These are phyloP conservation scores for Trichoderma guizhouense DNA, from an alignment of 2,329 filamentous ascomycete species.

Conservation along the genomic window DNA sequence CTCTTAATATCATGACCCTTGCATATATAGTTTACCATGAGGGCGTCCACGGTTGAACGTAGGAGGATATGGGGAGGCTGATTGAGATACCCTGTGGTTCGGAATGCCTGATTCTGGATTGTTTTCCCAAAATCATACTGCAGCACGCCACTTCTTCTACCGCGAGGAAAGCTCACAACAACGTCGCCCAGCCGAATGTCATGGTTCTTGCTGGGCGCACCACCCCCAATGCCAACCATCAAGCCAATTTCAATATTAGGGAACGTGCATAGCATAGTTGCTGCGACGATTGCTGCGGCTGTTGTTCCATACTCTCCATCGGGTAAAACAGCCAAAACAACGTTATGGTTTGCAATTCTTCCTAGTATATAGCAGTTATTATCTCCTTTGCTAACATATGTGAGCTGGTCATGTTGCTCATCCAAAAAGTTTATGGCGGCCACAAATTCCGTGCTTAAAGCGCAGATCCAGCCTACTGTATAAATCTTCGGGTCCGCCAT, in stretches of 20 bases:
- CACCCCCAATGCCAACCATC: neutral
- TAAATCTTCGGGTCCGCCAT: neutral
- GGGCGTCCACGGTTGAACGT: neutral
- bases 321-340: neutral
- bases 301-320: neutral
- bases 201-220: neutral
- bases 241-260: neutral
- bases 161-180: neutral
- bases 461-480: neutral
- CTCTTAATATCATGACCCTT: neutral
- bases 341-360: neutral
- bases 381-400: neutral
- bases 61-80: neutral
- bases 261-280: neutral
- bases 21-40: neutral
- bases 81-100: neutral
- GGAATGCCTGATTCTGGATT: neutral
- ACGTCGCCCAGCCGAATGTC: neutral
- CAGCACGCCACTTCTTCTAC: neutral
- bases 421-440: neutral
- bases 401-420: neutral
- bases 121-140: neutral
- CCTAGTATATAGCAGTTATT: neutral
- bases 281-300: accelerated
- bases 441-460: neutral